Percentiles rank a stretch among this genome's conserved stretches.
Conservation (phyloP, 257 asterid species). For the Scutellaria barbata region DNA sequence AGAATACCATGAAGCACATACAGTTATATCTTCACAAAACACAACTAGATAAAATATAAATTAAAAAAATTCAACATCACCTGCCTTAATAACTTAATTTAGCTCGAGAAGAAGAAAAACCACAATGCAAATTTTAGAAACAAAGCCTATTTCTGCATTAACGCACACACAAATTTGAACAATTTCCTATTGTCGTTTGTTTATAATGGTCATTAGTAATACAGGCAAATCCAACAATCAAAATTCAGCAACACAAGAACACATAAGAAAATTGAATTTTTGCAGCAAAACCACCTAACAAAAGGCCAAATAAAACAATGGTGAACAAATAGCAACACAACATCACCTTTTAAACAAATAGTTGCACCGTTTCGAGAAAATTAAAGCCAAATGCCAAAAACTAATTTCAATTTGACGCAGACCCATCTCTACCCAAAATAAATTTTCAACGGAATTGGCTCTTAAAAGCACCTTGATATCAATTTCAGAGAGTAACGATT, state of each 20-base stretch:
- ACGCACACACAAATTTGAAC: neutral
- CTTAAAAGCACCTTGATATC: slow-evolving; percentile 40
- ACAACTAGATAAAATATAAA: too few species aligned
- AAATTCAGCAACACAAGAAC: neutral
- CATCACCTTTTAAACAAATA: neutral
- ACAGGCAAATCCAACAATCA: slow-evolving; percentile 14
- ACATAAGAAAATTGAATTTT: slow-evolving; percentile 16
- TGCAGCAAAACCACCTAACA: slow-evolving; percentile 8
- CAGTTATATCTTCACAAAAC: neutral
- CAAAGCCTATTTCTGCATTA: slow-evolving; percentile 3
- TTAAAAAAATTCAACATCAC: neutral
- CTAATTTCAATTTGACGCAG: slow-evolving; percentile 28
- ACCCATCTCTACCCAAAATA: slow-evolving; percentile 23
- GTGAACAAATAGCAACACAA: neutral
- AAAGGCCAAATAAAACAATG: neutral
- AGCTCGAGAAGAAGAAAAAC: neutral
- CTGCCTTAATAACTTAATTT: slow-evolving; percentile 19
- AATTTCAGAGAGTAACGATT: neutral
- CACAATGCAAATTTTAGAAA: neutral
- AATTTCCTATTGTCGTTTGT: neutral
- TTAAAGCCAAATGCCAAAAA: slow-evolving; percentile 22
- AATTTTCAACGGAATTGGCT: neutral
- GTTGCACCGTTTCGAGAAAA: slow-evolving; percentile 4
- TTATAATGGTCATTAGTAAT: neutral
- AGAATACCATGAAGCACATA: neutral